Evolutionary conservation across 371 early-diverging fungal genomes (phyloP), one percentile per base, ranked within the genome.

Genomic region (Chytridium lagenaria): DNA sequence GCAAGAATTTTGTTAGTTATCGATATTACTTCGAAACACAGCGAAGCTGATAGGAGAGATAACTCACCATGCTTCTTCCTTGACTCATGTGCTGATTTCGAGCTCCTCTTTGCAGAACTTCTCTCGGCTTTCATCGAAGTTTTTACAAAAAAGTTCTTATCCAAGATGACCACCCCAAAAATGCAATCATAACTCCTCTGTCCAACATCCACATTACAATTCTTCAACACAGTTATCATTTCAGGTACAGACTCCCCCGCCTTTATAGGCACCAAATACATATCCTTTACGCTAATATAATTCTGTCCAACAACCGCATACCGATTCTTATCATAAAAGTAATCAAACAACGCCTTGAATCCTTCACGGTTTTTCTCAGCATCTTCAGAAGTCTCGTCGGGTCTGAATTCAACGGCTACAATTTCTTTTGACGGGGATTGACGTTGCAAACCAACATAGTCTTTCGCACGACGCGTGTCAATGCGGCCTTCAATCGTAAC

Each of bases 401-500:
- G 64, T 15, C 71, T 77, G 64, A 92, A 86, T 71, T 87, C 86
- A 37, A 91, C 78, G 15, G 90, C 78, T 0, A 90, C 81, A 22
- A 93, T 82, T 50, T 90, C 89, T 57, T 89, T 89, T 44, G 84
- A 85, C 2, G 77, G 68, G 0, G 87, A 84, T 34, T 85, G 79
- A 31, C 84, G 81, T 28, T 86, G 89, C 59, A 88, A 87, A 5
- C 78, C 74, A 3, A 92, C 74, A 71, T 92, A 92, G 38, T 77
- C 77, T 12, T 84, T 84, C 0, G 89, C 90, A 0, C 85, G 77
- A 12, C 80, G 75, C 5, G 78, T 69, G 5, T 88, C 86, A 68
- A 92, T 88, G 26, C 93, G 86, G 0, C 93, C 93, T 52, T 90
- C 91, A 37, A 92, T 83, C 71, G 81, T 81, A 73, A 92, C 84